Conservation (phyloP, 495 filamentous ascomycete genomes). For the Penicillium nucicola region DNA sequence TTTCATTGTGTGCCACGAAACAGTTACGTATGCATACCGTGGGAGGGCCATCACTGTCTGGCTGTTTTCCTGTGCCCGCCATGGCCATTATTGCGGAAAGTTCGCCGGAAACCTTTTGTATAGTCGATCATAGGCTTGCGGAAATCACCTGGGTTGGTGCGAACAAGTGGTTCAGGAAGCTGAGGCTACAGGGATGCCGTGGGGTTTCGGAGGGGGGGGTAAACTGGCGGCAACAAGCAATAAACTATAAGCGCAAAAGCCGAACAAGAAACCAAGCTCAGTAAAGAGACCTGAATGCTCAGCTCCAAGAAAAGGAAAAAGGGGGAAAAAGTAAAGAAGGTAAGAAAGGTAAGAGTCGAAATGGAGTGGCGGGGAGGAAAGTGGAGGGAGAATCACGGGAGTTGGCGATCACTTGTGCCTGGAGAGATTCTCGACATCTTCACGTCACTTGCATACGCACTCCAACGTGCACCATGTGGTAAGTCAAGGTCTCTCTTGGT, state of each 20-base stretch:
- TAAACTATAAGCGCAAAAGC: constrained; percentile 11
- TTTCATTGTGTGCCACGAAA: constrained; percentile 11
- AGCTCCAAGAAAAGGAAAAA: background rate
- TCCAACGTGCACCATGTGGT: constrained; percentile 25
- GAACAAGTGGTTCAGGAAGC: constrained; percentile 3
- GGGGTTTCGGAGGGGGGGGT: background rate
- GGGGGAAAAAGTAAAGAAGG: too few species aligned
- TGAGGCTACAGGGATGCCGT: constrained; percentile 9
- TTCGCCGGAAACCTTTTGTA: constrained; percentile 17
- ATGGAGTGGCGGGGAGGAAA: constrained; percentile 28
- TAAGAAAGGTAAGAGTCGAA: constrained; percentile 13
- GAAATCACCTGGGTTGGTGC: constrained; percentile 1
- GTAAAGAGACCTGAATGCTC: background rate
- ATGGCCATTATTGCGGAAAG: constrained; percentile 34
- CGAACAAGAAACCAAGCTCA: constrained; percentile 1
- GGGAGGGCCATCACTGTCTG: constrained; percentile 39
- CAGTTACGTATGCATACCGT: constrained; percentile 39
- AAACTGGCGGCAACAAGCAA: background rate
- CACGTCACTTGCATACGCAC: background rate
- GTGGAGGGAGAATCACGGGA: constrained; percentile 32
- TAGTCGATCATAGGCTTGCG: constrained; percentile 33
- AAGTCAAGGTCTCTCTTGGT: constrained; percentile 45
- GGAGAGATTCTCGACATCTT: constrained; percentile 15
- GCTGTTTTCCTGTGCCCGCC: constrained; percentile 35
- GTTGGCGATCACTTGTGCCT: constrained; percentile 28